Conservation (phyloP, 805 yeast species). For the Saccharomycopsis babjevae region DNA sequence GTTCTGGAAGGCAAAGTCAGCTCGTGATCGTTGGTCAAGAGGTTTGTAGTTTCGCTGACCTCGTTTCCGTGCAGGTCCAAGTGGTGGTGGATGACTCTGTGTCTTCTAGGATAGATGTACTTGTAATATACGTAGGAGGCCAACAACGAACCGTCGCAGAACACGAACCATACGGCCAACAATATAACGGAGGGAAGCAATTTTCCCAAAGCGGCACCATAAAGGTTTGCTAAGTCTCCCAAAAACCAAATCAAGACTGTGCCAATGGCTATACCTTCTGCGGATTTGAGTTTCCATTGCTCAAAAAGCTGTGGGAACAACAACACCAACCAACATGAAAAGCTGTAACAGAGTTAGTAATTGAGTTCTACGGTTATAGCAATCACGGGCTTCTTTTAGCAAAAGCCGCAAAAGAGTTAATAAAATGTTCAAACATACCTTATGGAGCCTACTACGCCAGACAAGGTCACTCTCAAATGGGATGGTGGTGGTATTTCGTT, state of each 20-base stretch:
- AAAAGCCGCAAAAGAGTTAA: background rate
- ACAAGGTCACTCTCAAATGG: slow-evolving; percentile 33
- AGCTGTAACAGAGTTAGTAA: slow-evolving; percentile 24
- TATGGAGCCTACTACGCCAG: slow-evolving; percentile 61
- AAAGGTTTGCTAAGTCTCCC: slow-evolving; percentile 60
- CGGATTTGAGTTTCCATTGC: slow-evolving; percentile 63
- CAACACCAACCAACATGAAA: slow-evolving; percentile 74
- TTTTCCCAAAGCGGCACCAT: slow-evolving; percentile 62
- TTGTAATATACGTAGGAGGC: slow-evolving; percentile 50
- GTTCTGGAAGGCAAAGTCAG: background rate
- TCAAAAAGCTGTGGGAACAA: slow-evolving; percentile 70
- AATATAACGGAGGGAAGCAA: slow-evolving; percentile 60
- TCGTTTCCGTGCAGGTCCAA: slow-evolving; percentile 16
- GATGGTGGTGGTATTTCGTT: slow-evolving; percentile 1
- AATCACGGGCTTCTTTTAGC: background rate
- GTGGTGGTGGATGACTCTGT: slow-evolving; percentile 14
- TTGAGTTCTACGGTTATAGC: background rate
- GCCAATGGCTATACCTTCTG: slow-evolving; percentile 66
- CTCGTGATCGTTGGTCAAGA: background rate
- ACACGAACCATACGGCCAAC: slow-evolving; percentile 67
- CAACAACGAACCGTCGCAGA: slow-evolving; percentile 56
- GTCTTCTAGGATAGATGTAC: slow-evolving; percentile 32
- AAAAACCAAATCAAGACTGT: slow-evolving; percentile 60
- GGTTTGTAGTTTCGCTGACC: slow-evolving; percentile 1
- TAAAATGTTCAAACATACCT: slow-evolving; percentile 28